phyloP scores from a whole-genome alignment of 768 basidiomycete species.

The Baorangia bicolor region DNA sequence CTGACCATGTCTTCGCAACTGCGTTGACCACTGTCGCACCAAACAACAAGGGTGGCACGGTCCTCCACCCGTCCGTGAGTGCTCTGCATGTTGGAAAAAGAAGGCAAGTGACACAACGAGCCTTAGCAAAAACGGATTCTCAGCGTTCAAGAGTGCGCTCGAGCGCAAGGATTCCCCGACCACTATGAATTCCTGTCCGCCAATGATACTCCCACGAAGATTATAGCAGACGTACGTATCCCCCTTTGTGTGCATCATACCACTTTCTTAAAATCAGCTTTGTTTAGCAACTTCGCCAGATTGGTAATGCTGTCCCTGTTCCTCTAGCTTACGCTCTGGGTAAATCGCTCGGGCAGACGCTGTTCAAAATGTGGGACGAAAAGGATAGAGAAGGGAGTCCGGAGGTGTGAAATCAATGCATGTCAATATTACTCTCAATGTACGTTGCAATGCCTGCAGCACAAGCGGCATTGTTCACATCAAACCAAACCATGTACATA shows the following conservation, averaged over 20 bases:
- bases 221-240: conserved; percentile 52
- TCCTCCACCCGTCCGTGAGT: conserved; percentile 48
- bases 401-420: conserved; percentile 28
- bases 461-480: not conserved
- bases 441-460: not conserved
- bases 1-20: conserved; percentile 55
- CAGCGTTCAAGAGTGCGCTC: conserved; percentile 64
- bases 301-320: conserved; percentile 79
- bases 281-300: conserved; percentile 67
- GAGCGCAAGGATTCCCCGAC: conserved; percentile 81
- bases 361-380: conserved; percentile 46
- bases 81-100: not conserved
- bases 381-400: conserved; percentile 46
- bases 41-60: conserved; percentile 43
- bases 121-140: conserved; percentile 69
- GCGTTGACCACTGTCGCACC: conserved; percentile 59
- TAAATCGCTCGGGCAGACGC: conserved; percentile 41
- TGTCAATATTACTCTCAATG: not conserved
- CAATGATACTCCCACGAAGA: conserved; percentile 33
- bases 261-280: not conserved
- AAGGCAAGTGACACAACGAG: not conserved
- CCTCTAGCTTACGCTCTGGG: conserved; percentile 67
- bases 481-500: conserved; percentile 5
- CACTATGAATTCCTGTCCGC: conserved; percentile 57
- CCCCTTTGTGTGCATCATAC: not conserved